Evolutionary conservation across 108 stramenopile species (phyloP).

Genomic region (Conticribra guillardii): DNA sequence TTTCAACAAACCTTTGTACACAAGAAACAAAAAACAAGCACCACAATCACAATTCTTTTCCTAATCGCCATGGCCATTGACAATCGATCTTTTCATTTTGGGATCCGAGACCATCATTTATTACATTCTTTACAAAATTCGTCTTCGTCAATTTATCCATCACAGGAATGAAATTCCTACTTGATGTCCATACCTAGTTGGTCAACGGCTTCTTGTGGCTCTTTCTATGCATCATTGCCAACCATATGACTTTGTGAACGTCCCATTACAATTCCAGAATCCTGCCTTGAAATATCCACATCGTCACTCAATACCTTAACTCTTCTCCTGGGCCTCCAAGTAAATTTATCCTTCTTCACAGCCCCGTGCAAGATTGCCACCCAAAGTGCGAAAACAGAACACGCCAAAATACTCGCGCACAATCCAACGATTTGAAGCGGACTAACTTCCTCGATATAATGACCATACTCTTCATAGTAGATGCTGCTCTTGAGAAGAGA

Average conservation of each 20-base stretch:
- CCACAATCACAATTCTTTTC: too few relatives aligned
- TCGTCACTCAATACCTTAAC: slow-evolving; percentile 3
- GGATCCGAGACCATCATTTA: too few relatives aligned
- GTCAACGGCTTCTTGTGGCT: too few relatives aligned
- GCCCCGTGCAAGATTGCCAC: slow-evolving; percentile 15
- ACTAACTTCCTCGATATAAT: slow-evolving; percentile 6
- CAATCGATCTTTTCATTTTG: too few relatives aligned
- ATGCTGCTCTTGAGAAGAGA: not conserved
- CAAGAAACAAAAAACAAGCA: too few relatives aligned
- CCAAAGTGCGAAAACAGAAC: slow-evolving; percentile 22
- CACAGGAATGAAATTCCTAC: too few relatives aligned
- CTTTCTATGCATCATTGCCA: too few relatives aligned
- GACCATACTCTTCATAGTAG: slow-evolving; percentile 1
- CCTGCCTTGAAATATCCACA: not conserved
- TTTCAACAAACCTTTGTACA: too few relatives aligned
- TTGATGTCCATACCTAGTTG: too few relatives aligned
- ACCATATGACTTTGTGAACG: not conserved
- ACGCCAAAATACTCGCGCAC: slow-evolving; percentile 11
- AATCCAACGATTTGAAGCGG: slow-evolving; percentile 29
- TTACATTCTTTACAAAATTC: too few relatives aligned
- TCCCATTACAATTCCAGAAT: slow-evolving; percentile 14
- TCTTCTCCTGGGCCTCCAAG: slow-evolving; percentile 24
- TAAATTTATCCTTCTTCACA: not conserved
- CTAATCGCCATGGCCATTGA: too few relatives aligned
- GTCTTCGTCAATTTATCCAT: too few relatives aligned